Evolutionary conservation across 305 asterid genomes (phyloP), one percentile per base, ranked within the genome.

Genomic region (Solanum hybrid): DNA sequence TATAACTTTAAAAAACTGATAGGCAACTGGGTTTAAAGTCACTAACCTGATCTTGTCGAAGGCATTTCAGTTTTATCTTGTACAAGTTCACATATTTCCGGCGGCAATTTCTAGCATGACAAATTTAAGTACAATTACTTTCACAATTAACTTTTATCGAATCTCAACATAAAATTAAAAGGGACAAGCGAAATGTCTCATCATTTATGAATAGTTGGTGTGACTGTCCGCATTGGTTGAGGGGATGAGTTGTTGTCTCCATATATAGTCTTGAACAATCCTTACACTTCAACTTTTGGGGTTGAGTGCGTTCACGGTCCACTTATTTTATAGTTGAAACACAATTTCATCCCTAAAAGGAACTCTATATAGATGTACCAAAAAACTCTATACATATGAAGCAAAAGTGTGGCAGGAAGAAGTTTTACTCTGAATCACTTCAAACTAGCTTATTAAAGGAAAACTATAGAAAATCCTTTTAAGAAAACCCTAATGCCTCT

Each of bases 41-140:
- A 83, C 87, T 92, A 88, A 97, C 99, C 99, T 97, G 96, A 89
- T 96, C 98, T 75, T 93, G 93, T 88, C 92, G 95, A 90, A 96
- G 97, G 92, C 96, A 92, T 92, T 95, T 94, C 95, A 97, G 94
- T 94, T 97, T 97, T 91, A 91, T 93, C 95, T 94, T 97, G 92
- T 96, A 97, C 94, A 95, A 92, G 86, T 93, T 94, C 92, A 96
- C 96, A 91, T 97, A 97, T 93, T 93, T 95, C 91, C 97, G 96
- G 39, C 98, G 97, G 86, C 93, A 41, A 91, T 91, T 93, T 88
- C 99, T 96, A 97, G 89, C 90, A 93, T 87, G 41, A 89, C 79
- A 91, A 92, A 82, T 68, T 45, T 27, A 29, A 45, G 39, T 83
- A 83, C 27, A 83, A 41, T 41, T 83, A 83, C 87, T 39, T 83